phyloP scores from a whole-genome alignment of 208 protist species.

The Trypanosoma lewisi region DNA sequence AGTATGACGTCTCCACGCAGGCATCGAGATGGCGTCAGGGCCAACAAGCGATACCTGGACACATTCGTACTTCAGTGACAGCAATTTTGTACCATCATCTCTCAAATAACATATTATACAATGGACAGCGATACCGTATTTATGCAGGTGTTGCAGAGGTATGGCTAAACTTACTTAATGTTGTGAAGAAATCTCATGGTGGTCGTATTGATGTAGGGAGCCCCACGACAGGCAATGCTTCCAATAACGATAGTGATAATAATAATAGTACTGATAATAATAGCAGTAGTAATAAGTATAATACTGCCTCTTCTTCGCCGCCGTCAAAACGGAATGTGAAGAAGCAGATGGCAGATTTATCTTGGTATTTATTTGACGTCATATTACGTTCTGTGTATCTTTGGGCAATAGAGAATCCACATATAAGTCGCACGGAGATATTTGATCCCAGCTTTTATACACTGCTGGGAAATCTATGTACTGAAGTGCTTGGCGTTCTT shows the following conservation, averaged over 20 bases:
- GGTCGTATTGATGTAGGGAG: too few relatives aligned
- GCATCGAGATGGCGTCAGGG: constrained; percentile 38
- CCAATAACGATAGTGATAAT: constrained; percentile 21
- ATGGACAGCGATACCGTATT: constrained; percentile 43
- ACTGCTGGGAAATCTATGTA: constrained; percentile 58
- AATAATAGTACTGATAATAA: too few relatives aligned
- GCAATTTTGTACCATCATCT: constrained; percentile 79
- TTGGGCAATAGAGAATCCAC: constrained; percentile 63
- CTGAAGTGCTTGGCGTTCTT: constrained; percentile 52
- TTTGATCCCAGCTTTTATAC: constrained; percentile 73
- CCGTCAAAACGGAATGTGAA: constrained; percentile 40
- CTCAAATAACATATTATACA: constrained; percentile 79
- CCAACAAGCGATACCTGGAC: neutral
- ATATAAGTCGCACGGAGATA: constrained; percentile 36
- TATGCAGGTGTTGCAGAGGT: constrained; percentile 78
- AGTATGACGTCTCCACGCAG: constrained; percentile 62
- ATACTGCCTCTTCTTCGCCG: constrained; percentile 1
- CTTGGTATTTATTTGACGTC: constrained; percentile 85
- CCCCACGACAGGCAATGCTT: too few relatives aligned
- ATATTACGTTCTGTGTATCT: constrained; percentile 84
- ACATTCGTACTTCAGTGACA: constrained; percentile 50
- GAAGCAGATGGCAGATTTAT: constrained; percentile 67
- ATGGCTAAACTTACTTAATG: constrained; percentile 59
- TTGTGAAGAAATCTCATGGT: neutral
- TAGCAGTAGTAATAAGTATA: too few relatives aligned